Evolutionary conservation across 306 rosid genomes (phyloP).

Genomic region (Citrullus amarus): DNA sequence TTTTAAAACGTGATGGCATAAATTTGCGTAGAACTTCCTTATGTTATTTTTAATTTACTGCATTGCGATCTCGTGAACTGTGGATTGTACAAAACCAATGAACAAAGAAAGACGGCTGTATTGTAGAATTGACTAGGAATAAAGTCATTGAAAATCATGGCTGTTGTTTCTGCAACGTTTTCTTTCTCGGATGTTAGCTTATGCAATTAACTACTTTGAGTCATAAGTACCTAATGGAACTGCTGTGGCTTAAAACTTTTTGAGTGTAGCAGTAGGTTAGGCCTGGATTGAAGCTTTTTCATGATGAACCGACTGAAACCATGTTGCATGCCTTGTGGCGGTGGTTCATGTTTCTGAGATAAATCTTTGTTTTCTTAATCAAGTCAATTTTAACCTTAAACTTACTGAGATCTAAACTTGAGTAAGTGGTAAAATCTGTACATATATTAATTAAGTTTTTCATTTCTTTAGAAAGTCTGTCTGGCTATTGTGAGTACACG

Average conservation of each 20-base stretch:
- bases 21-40: not conserved
- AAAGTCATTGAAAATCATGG: not conserved
- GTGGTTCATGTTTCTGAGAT: not conserved
- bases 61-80: not conserved
- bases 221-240: not conserved
- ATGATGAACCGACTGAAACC: not conserved
- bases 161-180: not conserved
- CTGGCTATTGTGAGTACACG: not conserved
- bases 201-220: not conserved
- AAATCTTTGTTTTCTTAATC: not conserved
- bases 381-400: not conserved
- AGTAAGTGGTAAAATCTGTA: not conserved
- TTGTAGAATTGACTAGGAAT: not conserved
- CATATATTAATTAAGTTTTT: not conserved
- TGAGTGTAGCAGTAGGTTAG: not conserved
- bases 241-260: not conserved
- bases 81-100: not conserved
- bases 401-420: not conserved
- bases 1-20: not conserved
- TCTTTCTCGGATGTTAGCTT: not conserved
- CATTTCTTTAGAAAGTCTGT: not conserved
- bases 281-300: not conserved
- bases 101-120: not conserved
- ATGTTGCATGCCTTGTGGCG: not conserved
- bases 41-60: not conserved